These are phyloP conservation scores for Penicillium tannophilum DNA, from an alignment of 495 filamentous ascomycete species.

Conservation along the genomic window DNA sequence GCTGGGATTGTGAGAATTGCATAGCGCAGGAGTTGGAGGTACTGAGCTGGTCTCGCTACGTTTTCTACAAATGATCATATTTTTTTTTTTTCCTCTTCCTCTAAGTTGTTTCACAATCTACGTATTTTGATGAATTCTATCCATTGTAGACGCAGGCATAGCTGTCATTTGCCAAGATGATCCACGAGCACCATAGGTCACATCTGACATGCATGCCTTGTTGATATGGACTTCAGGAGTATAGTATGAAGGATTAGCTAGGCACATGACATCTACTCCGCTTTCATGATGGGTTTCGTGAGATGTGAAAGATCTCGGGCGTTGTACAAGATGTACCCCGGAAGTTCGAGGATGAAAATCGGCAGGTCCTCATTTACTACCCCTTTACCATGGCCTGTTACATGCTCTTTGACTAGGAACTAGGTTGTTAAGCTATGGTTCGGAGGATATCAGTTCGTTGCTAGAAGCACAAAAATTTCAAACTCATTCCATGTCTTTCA, in stretches of 20 bases:
- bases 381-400: no score
- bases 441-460: neutral
- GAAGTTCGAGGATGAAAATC: neutral
- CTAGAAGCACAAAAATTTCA: neutral
- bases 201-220: neutral
- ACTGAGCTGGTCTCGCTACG: neutral
- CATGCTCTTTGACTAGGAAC: no score
- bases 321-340: conserved; percentile 10
- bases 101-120: neutral
- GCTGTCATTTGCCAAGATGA: no score
- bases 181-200: neutral
- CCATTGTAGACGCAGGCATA: no score
- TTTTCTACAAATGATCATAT: neutral
- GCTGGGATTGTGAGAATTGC: neutral
- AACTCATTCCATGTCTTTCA: neutral
- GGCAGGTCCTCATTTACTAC: no score
- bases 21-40: neutral
- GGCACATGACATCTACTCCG: neutral
- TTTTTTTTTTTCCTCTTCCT: neutral
- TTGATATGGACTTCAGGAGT: neutral
- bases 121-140: neutral
- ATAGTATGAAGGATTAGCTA: neutral
- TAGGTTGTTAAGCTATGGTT: neutral
- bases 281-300: neutral
- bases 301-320: neutral